Evolutionary conservation across 2,329 filamentous ascomycete genomes (phyloP), one percentile per base, ranked within the genome.

Genomic region (Tricladium varicosporioides): DNA sequence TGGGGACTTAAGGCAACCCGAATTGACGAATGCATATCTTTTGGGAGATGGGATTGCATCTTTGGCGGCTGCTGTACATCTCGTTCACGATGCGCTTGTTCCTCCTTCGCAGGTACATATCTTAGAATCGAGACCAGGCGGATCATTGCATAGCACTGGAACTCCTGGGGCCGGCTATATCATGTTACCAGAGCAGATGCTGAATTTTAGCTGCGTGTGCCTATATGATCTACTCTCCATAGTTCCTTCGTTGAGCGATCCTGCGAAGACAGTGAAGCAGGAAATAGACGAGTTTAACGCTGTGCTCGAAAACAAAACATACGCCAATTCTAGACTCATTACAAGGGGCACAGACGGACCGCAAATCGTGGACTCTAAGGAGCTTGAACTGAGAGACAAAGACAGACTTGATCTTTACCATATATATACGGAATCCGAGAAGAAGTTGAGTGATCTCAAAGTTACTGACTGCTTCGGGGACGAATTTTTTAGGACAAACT

Each of bases 401-500:
- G 62, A 69, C 27, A 58, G 64, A 31, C 51, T 60, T 22, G 65
- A 65, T 48, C 59, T 70, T n/a, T 10, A 61, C 4, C 3, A 43
- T 43, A n/a, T 10, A 10, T 27, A 60, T 16, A 40, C 48, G 27
- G 47, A 43, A 16, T 50, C 51, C 3, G 59, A 63, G 48, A 53
- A 60, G 47, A 4, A 8, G n/a, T 14, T 63, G 31, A 54, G 56
- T 16, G 53, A 14, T 10, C 56, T 56, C 48, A 58, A 53, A 16
- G 58, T 63, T 31, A 46, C 56, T 44, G 61, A 62, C 15, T 61
- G 59, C 33, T 63, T 63, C 27, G 47, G 22, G 1, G 43, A 57
- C 19, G 67, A 65, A 16, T 73, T 74, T 54, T 74, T 73, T 58
- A 48, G 67, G 53, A 71, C 68, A 33, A 72, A 72, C 49, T 74